phyloP scores from a whole-genome alignment of 2,329 filamentous ascomycete genomes.

The Periconia digitata region DNA sequence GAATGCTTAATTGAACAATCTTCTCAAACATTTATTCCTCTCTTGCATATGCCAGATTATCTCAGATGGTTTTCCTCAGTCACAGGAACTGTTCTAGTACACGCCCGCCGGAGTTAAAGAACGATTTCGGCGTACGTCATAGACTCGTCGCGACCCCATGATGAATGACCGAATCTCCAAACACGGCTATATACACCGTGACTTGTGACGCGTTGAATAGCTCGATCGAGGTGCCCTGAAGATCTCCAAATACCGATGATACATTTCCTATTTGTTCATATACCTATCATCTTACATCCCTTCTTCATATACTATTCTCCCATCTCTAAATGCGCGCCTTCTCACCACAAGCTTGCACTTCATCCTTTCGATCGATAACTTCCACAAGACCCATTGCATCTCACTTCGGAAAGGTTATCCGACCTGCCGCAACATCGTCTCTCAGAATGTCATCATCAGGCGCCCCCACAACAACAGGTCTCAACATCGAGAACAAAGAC shows the following conservation, averaged over 20 bases:
- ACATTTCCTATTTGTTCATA: too few species aligned
- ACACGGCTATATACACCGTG: neutral
- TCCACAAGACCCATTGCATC: constrained; percentile 21
- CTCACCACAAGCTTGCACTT: constrained; percentile 5
- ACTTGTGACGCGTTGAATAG: neutral
- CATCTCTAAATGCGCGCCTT: constrained; percentile 14
- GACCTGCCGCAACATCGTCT: constrained; percentile 13
- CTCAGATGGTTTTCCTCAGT: too few species aligned
- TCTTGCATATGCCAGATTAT: too few species aligned
- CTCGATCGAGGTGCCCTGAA: neutral
- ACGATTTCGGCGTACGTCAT: too few species aligned
- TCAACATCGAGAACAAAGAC: constrained; percentile 57
- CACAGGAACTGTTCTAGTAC: too few species aligned
- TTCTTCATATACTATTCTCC: neutral
- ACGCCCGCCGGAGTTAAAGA: too few species aligned
- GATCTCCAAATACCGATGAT: neutral
- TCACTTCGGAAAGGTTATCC: constrained; percentile 12
- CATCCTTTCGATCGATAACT: constrained; percentile 7
- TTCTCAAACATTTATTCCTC: too few species aligned
- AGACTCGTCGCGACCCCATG: neutral
- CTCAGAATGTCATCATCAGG: constrained; percentile 39
- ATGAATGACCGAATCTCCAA: neutral
- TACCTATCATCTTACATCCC: too few species aligned
- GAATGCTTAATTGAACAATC: too few species aligned
- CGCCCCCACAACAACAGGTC: constrained; percentile 6